Percentiles rank a stretch among this genome's conserved stretches.
Evolutionary conservation across 108 stramenopile species (phyloP).

Genomic region (Fragilaria radians): DNA sequence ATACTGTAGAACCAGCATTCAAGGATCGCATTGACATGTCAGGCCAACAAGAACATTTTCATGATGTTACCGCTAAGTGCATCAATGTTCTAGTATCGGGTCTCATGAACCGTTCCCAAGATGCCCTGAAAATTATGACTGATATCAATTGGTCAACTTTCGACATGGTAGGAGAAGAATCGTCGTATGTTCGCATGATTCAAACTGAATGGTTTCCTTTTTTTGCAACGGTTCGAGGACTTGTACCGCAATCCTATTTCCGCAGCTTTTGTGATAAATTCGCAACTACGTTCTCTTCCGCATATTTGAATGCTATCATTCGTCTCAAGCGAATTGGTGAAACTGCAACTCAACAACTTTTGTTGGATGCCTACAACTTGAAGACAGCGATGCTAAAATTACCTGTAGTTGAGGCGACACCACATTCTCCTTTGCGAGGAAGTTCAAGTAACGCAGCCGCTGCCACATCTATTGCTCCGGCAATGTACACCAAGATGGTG

Average conservation of each 20-base stretch:
- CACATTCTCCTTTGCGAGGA: conserved; percentile 11
- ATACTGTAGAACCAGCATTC: conserved; percentile 84
- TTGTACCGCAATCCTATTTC: conserved; percentile 77
- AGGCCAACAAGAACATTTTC: conserved; percentile 84
- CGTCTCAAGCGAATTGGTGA: conserved; percentile 87
- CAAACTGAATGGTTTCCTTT: conserved; percentile 74
- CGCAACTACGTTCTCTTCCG: conserved; percentile 66
- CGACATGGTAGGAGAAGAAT: conserved; percentile 91
- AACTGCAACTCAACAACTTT: conserved; percentile 90
- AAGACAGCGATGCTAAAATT: conserved; percentile 90
- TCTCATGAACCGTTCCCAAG: conserved; percentile 69
- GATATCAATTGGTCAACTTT: conserved; percentile 78
- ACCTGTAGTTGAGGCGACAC: conserved; percentile 57
- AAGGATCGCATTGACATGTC: conserved; percentile 78
- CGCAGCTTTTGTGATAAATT: conserved; percentile 96
- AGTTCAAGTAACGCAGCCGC: conserved; percentile 30
- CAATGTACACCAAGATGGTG: conserved; percentile 92
- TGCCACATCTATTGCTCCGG: conserved; percentile 71
- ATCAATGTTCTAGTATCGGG: conserved; percentile 87
- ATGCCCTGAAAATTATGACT: conserved; percentile 64
- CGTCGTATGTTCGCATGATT: conserved; percentile 84
- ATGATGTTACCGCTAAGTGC: conserved; percentile 86
- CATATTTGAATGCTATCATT: conserved; percentile 65
- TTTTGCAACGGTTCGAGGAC: conserved; percentile 50
- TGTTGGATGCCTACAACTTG: conserved; percentile 95